These are phyloP conservation scores for Trametes pubescens DNA, from an alignment of 1,284 basidiomycete genomes.

Conservation along the genomic window DNA sequence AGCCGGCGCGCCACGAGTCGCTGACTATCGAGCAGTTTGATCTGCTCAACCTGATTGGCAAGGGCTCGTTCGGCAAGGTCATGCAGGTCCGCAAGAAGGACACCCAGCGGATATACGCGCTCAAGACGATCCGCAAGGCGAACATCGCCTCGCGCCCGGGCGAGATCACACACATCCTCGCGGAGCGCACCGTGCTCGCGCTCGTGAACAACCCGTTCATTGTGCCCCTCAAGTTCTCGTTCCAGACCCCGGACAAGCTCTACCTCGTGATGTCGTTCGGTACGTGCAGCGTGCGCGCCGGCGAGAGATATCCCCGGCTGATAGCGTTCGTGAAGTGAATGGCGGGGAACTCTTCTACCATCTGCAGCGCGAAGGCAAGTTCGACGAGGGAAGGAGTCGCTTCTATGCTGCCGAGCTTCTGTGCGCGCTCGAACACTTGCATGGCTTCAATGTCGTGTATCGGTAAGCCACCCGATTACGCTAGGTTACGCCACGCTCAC, in stretches of 20 bases:
- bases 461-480: conserved; percentile 59
- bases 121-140: conserved; percentile 99
- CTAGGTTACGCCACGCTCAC: conserved; percentile 13
- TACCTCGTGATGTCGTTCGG: conserved; percentile 97
- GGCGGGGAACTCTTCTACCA: conserved; percentile 99
- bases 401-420: conserved; percentile 98
- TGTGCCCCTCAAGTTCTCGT: conserved; percentile 98
- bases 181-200: conserved; percentile 96
- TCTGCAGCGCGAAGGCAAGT: conserved; percentile 95
- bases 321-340: conserved; percentile 67
- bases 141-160: conserved; percentile 97
- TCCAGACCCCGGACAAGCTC: conserved; percentile 97
- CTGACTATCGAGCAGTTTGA: conserved; percentile 97
- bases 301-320: neutral
- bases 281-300: conserved; percentile 43
- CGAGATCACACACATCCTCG: conserved; percentile 98
- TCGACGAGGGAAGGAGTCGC: conserved; percentile 92
- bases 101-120: conserved; percentile 96
- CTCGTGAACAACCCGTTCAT: conserved; percentile 99
- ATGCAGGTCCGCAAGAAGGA: conserved; percentile 99
- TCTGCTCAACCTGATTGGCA: conserved; percentile 97
- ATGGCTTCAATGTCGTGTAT: conserved; percentile 98
- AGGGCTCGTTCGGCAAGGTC: conserved; percentile 97
- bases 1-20: conserved; percentile 81
- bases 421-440: conserved; percentile 94